A percentile compares a stretch with the other conserved stretches of the same genome.
phyloP scores from a whole-genome alignment of 768 basidiomycete species.

The Hypholoma fasciculare region DNA sequence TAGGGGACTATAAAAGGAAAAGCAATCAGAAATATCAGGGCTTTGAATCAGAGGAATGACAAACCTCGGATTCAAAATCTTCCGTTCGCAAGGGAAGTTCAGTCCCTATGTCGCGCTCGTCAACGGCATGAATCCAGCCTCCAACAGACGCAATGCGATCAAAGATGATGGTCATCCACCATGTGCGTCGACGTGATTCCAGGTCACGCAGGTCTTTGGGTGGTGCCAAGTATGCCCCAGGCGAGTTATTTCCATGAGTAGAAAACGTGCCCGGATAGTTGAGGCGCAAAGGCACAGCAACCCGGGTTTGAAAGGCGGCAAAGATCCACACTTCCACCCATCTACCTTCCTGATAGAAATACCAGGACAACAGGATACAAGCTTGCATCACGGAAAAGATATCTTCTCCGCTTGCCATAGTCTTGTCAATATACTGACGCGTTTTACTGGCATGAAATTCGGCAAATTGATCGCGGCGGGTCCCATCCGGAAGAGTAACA shows the following conservation, averaged over 20 bases:
- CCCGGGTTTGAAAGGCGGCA: slow-evolving; percentile 81
- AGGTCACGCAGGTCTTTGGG: slow-evolving; percentile 75
- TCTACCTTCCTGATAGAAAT: slow-evolving; percentile 87
- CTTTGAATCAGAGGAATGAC: slow-evolving; percentile 13
- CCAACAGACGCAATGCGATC: slow-evolving; percentile 81
- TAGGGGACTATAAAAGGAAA: slow-evolving; percentile 42
- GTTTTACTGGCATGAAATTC: slow-evolving; percentile 88
- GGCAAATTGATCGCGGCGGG: slow-evolving; percentile 80
- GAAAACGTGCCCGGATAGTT: slow-evolving; percentile 88
- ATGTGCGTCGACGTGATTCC: slow-evolving; percentile 77
- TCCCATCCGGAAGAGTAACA: slow-evolving; percentile 69
- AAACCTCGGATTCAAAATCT: slow-evolving; percentile 77
- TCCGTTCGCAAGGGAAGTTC: slow-evolving; percentile 74
- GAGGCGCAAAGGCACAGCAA: slow-evolving; percentile 76
- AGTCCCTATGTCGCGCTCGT: slow-evolving; percentile 82
- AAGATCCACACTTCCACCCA: slow-evolving; percentile 94
- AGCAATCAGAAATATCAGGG: background rate
- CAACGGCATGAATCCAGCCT: slow-evolving; percentile 85
- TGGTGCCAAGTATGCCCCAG: slow-evolving; percentile 78
- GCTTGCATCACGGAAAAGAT: slow-evolving; percentile 89
- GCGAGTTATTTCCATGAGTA: slow-evolving; percentile 63
- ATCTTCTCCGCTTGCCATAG: slow-evolving; percentile 87
- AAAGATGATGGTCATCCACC: slow-evolving; percentile 92
- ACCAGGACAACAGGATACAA: slow-evolving; percentile 85
- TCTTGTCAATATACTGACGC: slow-evolving; percentile 84